phyloP scores from a whole-genome alignment of 208 protist genomes.

The Leishmania braziliensis region DNA sequence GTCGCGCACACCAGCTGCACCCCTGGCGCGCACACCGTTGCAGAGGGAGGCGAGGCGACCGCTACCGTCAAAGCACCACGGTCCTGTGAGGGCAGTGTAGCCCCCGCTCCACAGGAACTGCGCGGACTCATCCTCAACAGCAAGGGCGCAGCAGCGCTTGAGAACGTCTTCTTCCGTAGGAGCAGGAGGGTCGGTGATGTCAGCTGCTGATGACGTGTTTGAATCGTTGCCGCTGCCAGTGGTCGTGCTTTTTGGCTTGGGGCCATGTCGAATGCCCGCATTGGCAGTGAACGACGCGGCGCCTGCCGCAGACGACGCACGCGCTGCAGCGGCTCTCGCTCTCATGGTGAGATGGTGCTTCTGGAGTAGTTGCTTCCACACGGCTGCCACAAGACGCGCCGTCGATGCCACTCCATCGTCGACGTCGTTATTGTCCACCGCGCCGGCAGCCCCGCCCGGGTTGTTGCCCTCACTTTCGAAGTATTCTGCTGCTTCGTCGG shows the following conservation, averaged over 20 bases:
- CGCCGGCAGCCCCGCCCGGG: neutral
- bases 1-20: neutral
- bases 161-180: slow-evolving; percentile 19
- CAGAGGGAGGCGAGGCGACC: slow-evolving; percentile 19
- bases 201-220: neutral
- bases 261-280: neutral
- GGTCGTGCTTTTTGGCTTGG: neutral
- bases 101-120: slow-evolving; percentile 29
- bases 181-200: neutral
- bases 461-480: slow-evolving; percentile 6
- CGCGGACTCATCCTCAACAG: slow-evolving; percentile 20
- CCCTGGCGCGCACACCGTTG: neutral
- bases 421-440: neutral
- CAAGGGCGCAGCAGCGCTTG: slow-evolving; percentile 19
- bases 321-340: neutral
- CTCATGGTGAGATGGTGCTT: neutral
- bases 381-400: slow-evolving; percentile 7
- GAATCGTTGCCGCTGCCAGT: neutral
- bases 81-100: slow-evolving; percentile 28
- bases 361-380: slow-evolving; percentile 9
- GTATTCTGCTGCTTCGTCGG: neutral
- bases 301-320: neutral
- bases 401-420: neutral
- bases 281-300: neutral
- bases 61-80: slow-evolving; percentile 23